Base-by-base conservation (phyloP, 352 stramenopile genomes). In the Globisporangium cederbergense region DNA sequence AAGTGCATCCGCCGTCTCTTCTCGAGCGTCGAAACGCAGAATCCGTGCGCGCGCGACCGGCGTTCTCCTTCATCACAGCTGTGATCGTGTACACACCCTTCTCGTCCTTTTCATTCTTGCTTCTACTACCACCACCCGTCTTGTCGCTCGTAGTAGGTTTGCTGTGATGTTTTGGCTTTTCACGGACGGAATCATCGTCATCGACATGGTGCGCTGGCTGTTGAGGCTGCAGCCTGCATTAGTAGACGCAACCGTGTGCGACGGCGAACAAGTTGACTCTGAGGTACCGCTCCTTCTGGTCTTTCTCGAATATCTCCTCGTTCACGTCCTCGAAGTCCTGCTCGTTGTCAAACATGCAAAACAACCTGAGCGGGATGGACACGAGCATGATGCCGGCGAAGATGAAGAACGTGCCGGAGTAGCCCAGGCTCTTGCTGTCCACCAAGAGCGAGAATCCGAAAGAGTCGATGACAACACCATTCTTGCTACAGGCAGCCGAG, bases 1-100 rank as follows among this genome's bases (percentile, higher is more conserved):
- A 93, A 52, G 64, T 93, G 83, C 60, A 93, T 60, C 34, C 65
- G 61, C 45, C 87, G 61, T 38, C 87, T 85, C 64, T 85, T 87
- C 66, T 87, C 75, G 58, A 78, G 72, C 6, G 77, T 82, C 28
- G 76, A 57, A n/a, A 90, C 64, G 42, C 54, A 61, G 30, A 93
- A 85, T 34, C 79, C 83, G 51, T 91, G n/a, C n/a, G 81, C n/a
- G 73, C 51, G 3, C 80, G 74, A 1, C 83, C 80, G 1, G 74
- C 78, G 36, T 70, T 79, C 60, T 92, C 86, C 40, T 85, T 86
- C 43, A 76, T 66, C 13, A 90, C 83, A 14, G 58, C 66, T 25
- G 79, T 88, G 57, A 89, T 75, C 5, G 81, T 90, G 43, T 63
- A 62, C 45, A 77, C 30, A 22, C 75, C 72, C 56, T 89, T 80